Evolutionary conservation across 139 green algal species (phyloP).

Genomic region (Ettlia oleoabundans): DNA sequence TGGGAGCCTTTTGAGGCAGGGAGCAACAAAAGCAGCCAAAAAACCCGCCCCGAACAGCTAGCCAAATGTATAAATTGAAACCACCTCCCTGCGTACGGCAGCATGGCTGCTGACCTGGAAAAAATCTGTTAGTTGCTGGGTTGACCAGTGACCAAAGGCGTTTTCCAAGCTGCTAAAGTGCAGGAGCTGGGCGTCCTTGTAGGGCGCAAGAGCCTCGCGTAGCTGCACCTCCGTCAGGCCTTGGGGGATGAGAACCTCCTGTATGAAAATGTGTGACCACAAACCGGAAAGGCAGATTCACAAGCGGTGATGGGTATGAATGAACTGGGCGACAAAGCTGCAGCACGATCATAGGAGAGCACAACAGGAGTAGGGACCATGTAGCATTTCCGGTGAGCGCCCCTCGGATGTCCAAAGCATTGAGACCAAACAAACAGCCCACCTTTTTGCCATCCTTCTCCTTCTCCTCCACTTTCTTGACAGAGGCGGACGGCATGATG

Average conservation of each 20-base stretch:
- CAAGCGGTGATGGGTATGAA: too few species aligned
- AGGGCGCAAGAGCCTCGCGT: conserved; percentile 13
- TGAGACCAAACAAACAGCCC: not conserved
- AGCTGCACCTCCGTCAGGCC: conserved; percentile 31
- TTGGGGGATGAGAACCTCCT: conserved; percentile 37
- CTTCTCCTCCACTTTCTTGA: not conserved
- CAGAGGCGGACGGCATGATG: not conserved
- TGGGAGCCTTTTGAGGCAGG: not conserved
- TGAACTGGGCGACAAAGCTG: too few species aligned
- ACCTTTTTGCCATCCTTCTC: conserved; percentile 2
- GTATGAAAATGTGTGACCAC: too few species aligned
- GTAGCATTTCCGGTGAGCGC: not conserved
- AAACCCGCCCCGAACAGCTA: not conserved
- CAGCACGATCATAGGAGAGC: too few species aligned
- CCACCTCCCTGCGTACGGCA: too few species aligned
- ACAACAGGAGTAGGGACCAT: too few species aligned
- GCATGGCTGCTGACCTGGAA: not conserved
- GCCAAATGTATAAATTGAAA: too few species aligned
- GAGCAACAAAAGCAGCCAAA: not conserved
- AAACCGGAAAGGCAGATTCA: too few species aligned
- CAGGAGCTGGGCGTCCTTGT: conserved; percentile 30
- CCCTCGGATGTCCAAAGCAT: not conserved
- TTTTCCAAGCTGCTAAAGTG: conserved; percentile 3
- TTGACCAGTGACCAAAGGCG: conserved; percentile 10
- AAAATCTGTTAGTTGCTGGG: not conserved